Percentiles rank a stretch among this genome's conserved stretches.
These are phyloP conservation scores for Polyporus tsugae DNA, from an alignment of 1,284 basidiomycete species.

Conservation along the genomic window DNA sequence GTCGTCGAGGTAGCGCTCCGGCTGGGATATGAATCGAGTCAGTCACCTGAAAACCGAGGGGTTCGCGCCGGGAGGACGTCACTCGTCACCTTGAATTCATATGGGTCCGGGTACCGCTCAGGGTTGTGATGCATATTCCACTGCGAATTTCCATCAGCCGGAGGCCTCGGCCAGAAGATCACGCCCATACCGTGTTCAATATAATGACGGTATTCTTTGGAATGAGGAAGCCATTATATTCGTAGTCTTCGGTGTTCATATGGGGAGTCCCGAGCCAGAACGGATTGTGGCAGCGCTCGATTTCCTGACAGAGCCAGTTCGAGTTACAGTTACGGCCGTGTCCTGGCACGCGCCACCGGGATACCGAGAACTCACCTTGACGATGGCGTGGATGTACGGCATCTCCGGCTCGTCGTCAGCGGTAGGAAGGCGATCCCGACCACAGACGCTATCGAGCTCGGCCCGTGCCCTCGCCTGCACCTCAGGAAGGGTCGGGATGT, in stretches of 20 bases:
- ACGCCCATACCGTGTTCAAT: conserved; percentile 20
- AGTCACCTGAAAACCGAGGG: neutral
- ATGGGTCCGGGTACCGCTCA: neutral
- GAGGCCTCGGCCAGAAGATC: neutral
- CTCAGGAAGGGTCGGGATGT: conserved; percentile 30
- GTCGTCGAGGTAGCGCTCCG: conserved; percentile 17
- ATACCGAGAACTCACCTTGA: neutral
- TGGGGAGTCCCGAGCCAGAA: conserved; percentile 46
- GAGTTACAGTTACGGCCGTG: conserved; percentile 9
- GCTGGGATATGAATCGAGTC: neutral
- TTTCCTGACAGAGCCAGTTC: conserved; percentile 16
- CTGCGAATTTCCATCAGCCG: neutral
- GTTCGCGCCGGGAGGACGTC: neutral
- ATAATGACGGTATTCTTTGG: conserved; percentile 35
- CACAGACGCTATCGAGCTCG: conserved; percentile 26
- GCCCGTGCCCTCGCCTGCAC: conserved; percentile 30
- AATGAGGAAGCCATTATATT: conserved; percentile 33
- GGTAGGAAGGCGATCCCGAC: conserved; percentile 26
- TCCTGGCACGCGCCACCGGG: too few species aligned
- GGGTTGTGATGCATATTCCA: conserved; percentile 1
- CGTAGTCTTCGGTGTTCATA: conserved; percentile 30
- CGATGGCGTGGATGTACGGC: neutral
- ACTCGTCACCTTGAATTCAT: too few species aligned
- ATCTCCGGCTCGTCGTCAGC: conserved; percentile 20
- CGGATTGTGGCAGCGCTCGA: conserved; percentile 45